Conservation (phyloP, 768 basidiomycete species). For the Panaeolus papilionaceus region DNA sequence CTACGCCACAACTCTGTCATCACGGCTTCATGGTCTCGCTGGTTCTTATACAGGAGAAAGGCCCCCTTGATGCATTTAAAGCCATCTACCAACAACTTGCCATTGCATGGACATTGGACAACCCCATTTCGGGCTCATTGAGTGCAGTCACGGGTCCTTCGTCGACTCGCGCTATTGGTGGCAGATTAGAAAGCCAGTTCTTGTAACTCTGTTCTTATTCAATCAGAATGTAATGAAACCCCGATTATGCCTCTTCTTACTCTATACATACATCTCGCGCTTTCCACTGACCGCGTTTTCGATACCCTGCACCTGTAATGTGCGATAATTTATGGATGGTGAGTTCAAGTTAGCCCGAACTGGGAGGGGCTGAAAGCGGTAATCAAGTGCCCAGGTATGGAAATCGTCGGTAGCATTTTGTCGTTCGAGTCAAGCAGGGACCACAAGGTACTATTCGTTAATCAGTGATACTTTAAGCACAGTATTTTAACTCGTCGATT, state of each 20-base stretch:
- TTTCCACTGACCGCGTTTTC: not conserved
- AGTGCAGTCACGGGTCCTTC: conserved; percentile 16
- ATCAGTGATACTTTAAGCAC: not conserved
- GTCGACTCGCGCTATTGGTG: conserved; percentile 17
- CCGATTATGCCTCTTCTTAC: not conserved
- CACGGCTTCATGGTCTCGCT: conserved; percentile 56
- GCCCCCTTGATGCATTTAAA: conserved; percentile 84
- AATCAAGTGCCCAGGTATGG: conserved; percentile 16
- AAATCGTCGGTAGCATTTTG: conserved; percentile 13
- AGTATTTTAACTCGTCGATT: not conserved
- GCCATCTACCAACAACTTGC: conserved; percentile 70
- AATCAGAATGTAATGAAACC: not conserved
- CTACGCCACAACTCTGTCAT: conserved; percentile 52
- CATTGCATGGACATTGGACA: conserved; percentile 73
- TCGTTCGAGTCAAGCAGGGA: not conserved
- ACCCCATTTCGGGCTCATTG: conserved; percentile 20
- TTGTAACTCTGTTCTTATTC: conserved; percentile 1
- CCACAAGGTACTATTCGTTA: not conserved
- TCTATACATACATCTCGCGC: not conserved
- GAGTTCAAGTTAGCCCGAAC: not conserved
- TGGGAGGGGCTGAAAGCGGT: conserved; percentile 6
- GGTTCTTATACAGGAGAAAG: conserved; percentile 83
- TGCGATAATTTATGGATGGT: not conserved
- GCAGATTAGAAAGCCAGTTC: conserved; percentile 17
- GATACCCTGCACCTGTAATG: not conserved